Conservation (phyloP, 352 stramenopile species). For the Phytophthora macrochlamydospora region DNA sequence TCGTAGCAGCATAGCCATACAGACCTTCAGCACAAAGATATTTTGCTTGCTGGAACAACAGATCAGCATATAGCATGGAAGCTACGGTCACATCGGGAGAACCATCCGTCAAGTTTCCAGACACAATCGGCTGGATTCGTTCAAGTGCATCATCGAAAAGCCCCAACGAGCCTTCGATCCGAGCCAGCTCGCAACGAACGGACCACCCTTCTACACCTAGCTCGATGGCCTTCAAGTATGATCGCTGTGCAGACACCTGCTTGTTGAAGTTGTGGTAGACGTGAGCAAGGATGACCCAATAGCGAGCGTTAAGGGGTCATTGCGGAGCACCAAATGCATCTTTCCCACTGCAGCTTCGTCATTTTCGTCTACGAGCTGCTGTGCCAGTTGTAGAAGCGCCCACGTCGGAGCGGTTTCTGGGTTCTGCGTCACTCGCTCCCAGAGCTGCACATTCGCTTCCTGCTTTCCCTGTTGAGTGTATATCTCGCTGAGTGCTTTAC, state of each 20-base stretch:
- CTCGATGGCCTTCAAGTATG: conserved; percentile 79
- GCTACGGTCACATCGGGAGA: conserved; percentile 41
- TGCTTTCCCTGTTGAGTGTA: conserved; percentile 69
- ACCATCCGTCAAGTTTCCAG: conserved; percentile 19
- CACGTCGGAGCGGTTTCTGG: conserved; percentile 70
- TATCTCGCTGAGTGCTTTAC: conserved; percentile 64
- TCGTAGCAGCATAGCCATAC: conserved; percentile 67
- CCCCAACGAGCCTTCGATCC: conserved; percentile 74
- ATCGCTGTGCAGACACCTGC: conserved; percentile 76
- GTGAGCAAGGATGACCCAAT: conserved; percentile 81
- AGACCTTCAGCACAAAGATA: conserved; percentile 74
- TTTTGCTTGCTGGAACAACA: conserved; percentile 83
- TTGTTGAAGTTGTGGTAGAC: conserved; percentile 86
- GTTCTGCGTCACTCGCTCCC: conserved; percentile 65
- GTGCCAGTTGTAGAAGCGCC: conserved; percentile 72
- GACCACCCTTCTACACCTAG: conserved; percentile 71
- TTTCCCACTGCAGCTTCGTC: conserved; percentile 72
- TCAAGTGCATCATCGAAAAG: conserved; percentile 75
- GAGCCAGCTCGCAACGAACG: conserved; percentile 77
- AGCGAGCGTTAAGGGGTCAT: conserved; percentile 61
- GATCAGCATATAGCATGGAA: conserved; percentile 62
- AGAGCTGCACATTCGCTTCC: conserved; percentile 73
- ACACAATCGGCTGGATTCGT: conserved; percentile 55
- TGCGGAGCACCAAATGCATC: conserved; percentile 76
- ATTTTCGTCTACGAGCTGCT: conserved; percentile 70